phyloP scores from a whole-genome alignment of 495 filamentous ascomycete genomes.

The Trichoderma reesei region DNA sequence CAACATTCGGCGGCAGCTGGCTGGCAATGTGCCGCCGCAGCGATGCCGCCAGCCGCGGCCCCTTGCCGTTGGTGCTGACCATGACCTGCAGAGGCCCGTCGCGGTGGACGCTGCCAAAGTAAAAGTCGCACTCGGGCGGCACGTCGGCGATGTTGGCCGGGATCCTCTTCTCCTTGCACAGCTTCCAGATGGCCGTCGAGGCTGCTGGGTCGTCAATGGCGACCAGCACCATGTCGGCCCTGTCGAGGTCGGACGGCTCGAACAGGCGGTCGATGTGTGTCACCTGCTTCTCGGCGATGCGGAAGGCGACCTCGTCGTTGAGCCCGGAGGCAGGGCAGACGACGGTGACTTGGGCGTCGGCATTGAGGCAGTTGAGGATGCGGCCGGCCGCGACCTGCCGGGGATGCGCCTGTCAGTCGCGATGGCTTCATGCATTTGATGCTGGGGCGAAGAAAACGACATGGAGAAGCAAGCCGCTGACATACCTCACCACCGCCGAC shows the following conservation, averaged over 20 bases:
- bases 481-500: conserved; percentile 87
- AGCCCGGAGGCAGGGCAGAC: conserved; percentile 70
- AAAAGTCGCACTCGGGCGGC: conserved; percentile 94
- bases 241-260: conserved; percentile 67
- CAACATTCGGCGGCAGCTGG: conserved; percentile 63
- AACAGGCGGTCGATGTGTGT: conserved; percentile 73
- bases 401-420: background rate
- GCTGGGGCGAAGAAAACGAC: too few relatives aligned
- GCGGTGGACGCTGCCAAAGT: conserved; percentile 89
- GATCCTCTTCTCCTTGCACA: conserved; percentile 76
- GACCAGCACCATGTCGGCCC: conserved; percentile 65
- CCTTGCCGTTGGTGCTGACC: conserved; percentile 97
- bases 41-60: conserved; percentile 80
- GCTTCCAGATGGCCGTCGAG: conserved; percentile 77
- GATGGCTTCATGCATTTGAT: background rate
- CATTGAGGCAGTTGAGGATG: conserved; percentile 85
- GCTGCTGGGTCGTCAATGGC: conserved; percentile 88
- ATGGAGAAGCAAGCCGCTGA: background rate
- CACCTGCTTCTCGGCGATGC: conserved; percentile 63
- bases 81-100: conserved; percentile 95
- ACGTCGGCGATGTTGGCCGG: conserved; percentile 96
- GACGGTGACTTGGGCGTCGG: conserved; percentile 82
- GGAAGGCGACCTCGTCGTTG: conserved; percentile 77
- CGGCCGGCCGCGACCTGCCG: conserved; percentile 85
- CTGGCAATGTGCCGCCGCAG: conserved; percentile 75